Evolutionary conservation across 176 grass and related monocot genomes (phyloP).

Genomic region (Typha latifolia): DNA sequence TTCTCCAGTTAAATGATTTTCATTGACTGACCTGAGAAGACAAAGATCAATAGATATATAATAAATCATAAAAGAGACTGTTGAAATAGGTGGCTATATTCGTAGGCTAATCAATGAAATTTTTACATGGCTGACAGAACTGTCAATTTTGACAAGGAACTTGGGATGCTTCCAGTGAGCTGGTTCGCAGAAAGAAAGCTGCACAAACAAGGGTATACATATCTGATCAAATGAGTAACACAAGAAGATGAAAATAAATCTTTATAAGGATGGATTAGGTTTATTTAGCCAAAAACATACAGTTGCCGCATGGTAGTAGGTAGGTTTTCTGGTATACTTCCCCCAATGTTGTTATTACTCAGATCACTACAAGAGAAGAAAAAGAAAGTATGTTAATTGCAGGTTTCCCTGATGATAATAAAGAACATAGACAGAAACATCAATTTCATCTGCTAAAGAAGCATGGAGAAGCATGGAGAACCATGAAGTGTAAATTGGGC

Average conservation of each 20-base stretch:
- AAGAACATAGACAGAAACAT: no score
- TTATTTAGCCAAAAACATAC: constrained; percentile 27
- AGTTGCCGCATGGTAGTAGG: constrained; percentile 68
- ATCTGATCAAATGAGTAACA: no score
- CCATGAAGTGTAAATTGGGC: no score
- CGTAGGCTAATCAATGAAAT: background rate
- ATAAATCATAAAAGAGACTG: background rate
- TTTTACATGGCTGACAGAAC: constrained; percentile 63
- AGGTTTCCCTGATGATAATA: no score
- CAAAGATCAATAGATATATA: constrained; percentile 9
- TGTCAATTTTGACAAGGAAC: constrained; percentile 62
- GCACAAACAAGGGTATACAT: constrained; percentile 3
- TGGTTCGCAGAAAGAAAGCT: constrained; percentile 92
- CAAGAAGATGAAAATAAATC: background rate
- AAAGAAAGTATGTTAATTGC: background rate
- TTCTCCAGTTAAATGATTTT: constrained; percentile 66
- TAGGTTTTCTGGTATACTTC: constrained; percentile 74
- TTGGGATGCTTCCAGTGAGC: constrained; percentile 71
- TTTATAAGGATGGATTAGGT: no score
- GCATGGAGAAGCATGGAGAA: background rate
- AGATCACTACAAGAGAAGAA: constrained; percentile 51
- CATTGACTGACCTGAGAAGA: constrained; percentile 61
- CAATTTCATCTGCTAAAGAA: background rate
- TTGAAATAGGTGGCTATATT: no score
- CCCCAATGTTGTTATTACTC: constrained; percentile 95